Conservation (phyloP, 768 basidiomycete genomes). For the Leccinum longicurvipes region DNA sequence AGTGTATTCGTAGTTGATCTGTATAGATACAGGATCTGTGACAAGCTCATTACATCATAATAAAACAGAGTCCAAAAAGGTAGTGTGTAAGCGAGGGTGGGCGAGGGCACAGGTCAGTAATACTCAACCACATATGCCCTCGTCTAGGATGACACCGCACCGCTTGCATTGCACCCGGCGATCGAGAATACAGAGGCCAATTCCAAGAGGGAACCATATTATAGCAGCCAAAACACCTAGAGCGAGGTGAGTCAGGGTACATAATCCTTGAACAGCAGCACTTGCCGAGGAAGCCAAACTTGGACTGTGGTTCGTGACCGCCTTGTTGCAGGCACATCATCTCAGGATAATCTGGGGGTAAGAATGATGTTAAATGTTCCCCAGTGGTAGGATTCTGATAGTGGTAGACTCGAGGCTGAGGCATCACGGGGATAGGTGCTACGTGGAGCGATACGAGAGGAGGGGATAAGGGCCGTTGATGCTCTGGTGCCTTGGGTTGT, state of each 20-base stretch:
- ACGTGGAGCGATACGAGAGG: constrained; percentile 22
- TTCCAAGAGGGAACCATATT: constrained; percentile 83
- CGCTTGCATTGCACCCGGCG: constrained; percentile 60
- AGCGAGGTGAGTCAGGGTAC: not conserved
- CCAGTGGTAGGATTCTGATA: constrained; percentile 63
- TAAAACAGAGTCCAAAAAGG: not conserved
- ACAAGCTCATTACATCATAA: not conserved
- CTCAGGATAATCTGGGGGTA: constrained; percentile 77
- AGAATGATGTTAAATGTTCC: constrained; percentile 54
- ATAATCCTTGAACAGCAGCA: not conserved
- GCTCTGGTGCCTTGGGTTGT: constrained; percentile 7
- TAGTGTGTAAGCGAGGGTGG: not conserved
- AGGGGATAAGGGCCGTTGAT: constrained; percentile 5
- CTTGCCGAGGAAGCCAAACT: constrained; percentile 70
- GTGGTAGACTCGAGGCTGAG: constrained; percentile 57
- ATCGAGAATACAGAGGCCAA: constrained; percentile 76
- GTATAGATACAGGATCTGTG: constrained; percentile 15
- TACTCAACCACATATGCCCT: constrained; percentile 33
- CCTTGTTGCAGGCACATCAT: constrained; percentile 84
- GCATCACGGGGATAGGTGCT: constrained; percentile 32
- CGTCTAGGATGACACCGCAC: constrained; percentile 40
- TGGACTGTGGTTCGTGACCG: constrained; percentile 57
- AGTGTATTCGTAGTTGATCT: constrained; percentile 1
- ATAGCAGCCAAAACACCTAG: constrained; percentile 77
- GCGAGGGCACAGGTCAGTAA: not conserved